Base-by-base conservation (phyloP, 192 early-diverging fungal species). In the Allomyces javanicus region DNA sequence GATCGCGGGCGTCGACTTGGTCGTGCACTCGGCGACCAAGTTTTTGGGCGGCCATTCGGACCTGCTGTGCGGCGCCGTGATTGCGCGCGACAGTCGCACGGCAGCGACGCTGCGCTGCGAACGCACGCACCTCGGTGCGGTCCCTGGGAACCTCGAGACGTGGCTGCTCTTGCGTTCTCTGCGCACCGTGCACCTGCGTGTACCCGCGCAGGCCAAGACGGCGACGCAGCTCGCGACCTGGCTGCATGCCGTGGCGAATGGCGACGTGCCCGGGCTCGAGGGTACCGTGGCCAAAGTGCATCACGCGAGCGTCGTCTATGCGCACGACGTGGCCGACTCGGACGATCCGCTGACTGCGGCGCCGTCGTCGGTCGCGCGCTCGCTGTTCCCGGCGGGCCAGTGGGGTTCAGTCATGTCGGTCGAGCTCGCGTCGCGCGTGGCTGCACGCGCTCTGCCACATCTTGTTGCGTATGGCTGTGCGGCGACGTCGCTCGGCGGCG, bases 1-100 rank as follows among this genome's bases (percentile, higher is more conserved):
- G 22, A 24, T 22, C 66, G 24, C 1, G 69, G 86, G 86, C 21
- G 87, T 79, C 33, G 82, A 87, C 64, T 68, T 86, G 27, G 82
- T 85, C 22, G 75, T 89, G 75, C 87, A 89, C 70, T 80, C 78
- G 23, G 70, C 80, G 19, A 86, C 87, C 45, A 89, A 89, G 76
- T 89, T 79, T 68, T 69, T 89, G 25, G 81, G 81, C 63, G 87
- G 87, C 11, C 87, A 89, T 64, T 78, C 75, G 44, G 87, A 88
- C 74, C 69, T 83, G 9, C 71, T 89, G 45, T 85, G 81, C 12
- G 87, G 87, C 21, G 74, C 85, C 1, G 69, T 89, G 26, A 72
- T 84, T 1, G 76, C 77, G 11, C 78, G 71, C 27, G 70, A 78
- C 21, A 33, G 66, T 24, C 65, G 74, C 21, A 26, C 66, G 1